Percentiles rank a stretch among this genome's conserved stretches.
phyloP scores from a whole-genome alignment of 331 rosid genomes.

The Acacia pycnantha region DNA sequence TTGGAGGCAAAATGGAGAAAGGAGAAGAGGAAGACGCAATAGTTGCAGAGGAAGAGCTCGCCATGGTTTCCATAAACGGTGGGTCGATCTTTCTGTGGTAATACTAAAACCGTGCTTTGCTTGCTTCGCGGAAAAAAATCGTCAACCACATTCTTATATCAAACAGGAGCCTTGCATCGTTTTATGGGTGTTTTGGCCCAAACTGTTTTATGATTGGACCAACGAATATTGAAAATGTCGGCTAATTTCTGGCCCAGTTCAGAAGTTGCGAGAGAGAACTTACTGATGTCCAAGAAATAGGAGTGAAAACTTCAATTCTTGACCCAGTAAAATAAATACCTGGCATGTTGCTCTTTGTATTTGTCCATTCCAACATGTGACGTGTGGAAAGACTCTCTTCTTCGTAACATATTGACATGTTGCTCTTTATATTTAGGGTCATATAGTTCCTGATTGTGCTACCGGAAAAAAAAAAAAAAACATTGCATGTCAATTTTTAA shows the following conservation, averaged over 20 bases:
- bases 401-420: no score
- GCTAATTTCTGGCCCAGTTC: background rate
- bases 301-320: background rate
- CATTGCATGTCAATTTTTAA: no score
- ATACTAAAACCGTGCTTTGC: background rate
- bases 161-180: background rate
- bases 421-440: no score
- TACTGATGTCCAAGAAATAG: background rate
- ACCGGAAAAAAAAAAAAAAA: no score
- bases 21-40: slow-evolving; percentile 43
- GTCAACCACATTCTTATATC: background rate
- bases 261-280: background rate
- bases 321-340: background rate
- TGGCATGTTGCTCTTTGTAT: no score
- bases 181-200: background rate
- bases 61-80: slow-evolving; percentile 36
- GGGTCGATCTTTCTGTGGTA: background rate
- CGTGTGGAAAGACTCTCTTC: no score
- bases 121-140: background rate
- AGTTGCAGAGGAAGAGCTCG: slow-evolving; percentile 46
- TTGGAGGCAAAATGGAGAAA: slow-evolving; percentile 42
- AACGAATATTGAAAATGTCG: background rate
- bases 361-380: no score
- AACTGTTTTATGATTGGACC: background rate
- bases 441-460: no score